Percentiles rank a stretch among this genome's conserved stretches.
These are phyloP conservation scores for Daldinia decipiens DNA, from an alignment of 495 filamentous ascomycete genomes.

Conservation along the genomic window DNA sequence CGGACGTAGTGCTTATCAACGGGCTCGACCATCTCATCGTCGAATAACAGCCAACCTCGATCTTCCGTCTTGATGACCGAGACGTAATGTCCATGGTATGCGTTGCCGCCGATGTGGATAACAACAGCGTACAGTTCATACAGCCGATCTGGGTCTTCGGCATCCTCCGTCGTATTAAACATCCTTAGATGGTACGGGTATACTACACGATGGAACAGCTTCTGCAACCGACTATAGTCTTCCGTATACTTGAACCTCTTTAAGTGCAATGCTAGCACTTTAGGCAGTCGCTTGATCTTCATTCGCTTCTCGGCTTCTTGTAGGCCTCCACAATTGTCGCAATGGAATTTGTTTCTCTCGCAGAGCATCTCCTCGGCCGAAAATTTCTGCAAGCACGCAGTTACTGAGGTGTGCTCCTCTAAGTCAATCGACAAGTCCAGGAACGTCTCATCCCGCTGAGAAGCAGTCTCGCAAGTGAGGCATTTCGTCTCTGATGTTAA, in stretches of 20 bases:
- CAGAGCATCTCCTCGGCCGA: slow-evolving; percentile 99
- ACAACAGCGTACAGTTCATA: slow-evolving; percentile 98
- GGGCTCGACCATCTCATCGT: slow-evolving; percentile 98
- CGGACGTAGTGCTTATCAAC: slow-evolving; percentile 96
- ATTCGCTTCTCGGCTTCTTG: slow-evolving; percentile 99
- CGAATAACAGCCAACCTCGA: slow-evolving; percentile 93
- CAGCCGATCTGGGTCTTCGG: slow-evolving; percentile 90
- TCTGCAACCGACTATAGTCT: slow-evolving; percentile 90
- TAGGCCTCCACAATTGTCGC: slow-evolving; percentile 93
- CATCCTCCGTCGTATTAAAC: slow-evolving; percentile 98
- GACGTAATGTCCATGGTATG: slow-evolving; percentile 97
- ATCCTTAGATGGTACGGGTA: slow-evolving; percentile 96
- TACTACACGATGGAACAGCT: slow-evolving; percentile 95
- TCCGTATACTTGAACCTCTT: slow-evolving; percentile 99
- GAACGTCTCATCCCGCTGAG: slow-evolving; percentile 94
- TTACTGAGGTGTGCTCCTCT: slow-evolving; percentile 95
- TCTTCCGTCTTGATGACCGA: slow-evolving; percentile 98
- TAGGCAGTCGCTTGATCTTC: slow-evolving; percentile 96
- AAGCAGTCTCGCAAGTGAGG: slow-evolving; percentile 94
- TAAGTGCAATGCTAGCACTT: slow-evolving; percentile 89
- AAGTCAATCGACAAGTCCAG: slow-evolving; percentile 95
- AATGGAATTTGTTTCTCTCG: slow-evolving; percentile 98
- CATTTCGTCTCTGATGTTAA: slow-evolving; percentile 97
- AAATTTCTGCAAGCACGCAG: slow-evolving; percentile 92
- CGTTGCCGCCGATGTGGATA: slow-evolving; percentile 98